phyloP scores from a whole-genome alignment of 371 early-diverging fungal genomes.

The Rhizopus sp. region DNA sequence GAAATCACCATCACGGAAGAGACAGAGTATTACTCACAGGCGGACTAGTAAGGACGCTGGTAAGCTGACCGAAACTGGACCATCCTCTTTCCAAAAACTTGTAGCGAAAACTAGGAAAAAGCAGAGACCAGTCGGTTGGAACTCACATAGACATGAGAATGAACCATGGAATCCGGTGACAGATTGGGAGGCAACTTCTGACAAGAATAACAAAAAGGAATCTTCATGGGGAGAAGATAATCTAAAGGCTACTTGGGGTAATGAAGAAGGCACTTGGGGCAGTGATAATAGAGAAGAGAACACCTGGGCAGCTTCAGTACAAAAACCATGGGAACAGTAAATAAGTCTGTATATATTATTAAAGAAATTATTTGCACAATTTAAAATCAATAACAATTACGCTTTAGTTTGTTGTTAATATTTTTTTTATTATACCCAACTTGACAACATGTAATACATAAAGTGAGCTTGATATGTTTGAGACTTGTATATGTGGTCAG shows the following conservation, averaged over 20 bases:
- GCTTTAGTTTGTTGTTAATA: too few species aligned
- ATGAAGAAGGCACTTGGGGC: conserved; percentile 3
- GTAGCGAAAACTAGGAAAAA: conserved; percentile 10
- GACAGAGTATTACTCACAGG: neutral
- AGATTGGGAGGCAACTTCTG: conserved; percentile 20
- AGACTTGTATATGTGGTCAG: too few species aligned
- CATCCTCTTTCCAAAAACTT: conserved; percentile 8
- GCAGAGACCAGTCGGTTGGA: conserved; percentile 32
- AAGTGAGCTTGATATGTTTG: too few species aligned
- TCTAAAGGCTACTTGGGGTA: conserved; percentile 9
- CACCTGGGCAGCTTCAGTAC: conserved; percentile 23
- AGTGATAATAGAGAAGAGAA: conserved; percentile 13
- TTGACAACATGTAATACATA: too few species aligned
- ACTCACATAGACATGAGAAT: conserved; percentile 31
- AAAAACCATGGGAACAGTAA: conserved; percentile 23
- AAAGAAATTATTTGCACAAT: neutral
- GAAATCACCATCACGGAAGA: neutral
- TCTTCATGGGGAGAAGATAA: conserved; percentile 22
- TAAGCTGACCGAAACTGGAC: neutral
- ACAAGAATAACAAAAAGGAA: conserved; percentile 2
- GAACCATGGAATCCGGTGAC: conserved; percentile 27
- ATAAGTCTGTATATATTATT: neutral
- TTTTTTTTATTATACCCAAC: too few species aligned
- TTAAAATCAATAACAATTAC: neutral
- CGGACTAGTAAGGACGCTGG: neutral